Conservation (phyloP, 768 basidiomycete genomes). For the Erythrobasidium yunnanense region DNA sequence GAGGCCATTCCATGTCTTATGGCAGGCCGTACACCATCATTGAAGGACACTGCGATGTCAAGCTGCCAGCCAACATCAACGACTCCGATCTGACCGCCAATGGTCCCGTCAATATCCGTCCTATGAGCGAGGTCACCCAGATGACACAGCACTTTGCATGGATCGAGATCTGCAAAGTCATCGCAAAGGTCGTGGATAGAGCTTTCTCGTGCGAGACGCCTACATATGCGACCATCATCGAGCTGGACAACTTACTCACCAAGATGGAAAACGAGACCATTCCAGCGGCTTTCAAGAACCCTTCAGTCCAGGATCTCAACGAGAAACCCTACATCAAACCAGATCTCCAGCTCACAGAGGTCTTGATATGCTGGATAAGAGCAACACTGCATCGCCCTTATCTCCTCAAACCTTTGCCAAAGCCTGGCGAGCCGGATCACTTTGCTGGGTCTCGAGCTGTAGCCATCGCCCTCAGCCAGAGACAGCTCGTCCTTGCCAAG, state of each 20-base stretch:
- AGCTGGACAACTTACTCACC: constrained; percentile 11
- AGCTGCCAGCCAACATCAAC: constrained; percentile 27
- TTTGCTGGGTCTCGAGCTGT: constrained; percentile 8
- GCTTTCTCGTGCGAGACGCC: constrained; percentile 15
- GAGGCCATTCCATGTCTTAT: background rate
- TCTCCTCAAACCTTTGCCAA: constrained; percentile 4
- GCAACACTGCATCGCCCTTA: constrained; percentile 22
- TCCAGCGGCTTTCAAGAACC: constrained; percentile 15
- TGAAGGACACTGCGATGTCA: constrained; percentile 24
- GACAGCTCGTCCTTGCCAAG: background rate
- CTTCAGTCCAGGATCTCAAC: background rate
- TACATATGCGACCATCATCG: constrained; percentile 21
- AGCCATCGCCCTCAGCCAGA: constrained; percentile 9
- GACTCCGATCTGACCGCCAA: constrained; percentile 19
- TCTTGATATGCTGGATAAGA: constrained; percentile 7
- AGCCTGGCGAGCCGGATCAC: constrained; percentile 18
- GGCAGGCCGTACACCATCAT: constrained; percentile 26
- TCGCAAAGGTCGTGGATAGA: constrained; percentile 20
- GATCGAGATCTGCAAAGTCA: background rate
- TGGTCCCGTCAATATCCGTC: constrained; percentile 5
- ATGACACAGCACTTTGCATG: background rate
- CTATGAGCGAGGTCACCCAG: constrained; percentile 12
- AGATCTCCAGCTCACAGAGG: background rate
- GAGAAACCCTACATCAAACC: constrained; percentile 17
- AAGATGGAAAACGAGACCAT: constrained; percentile 10